Evolutionary conservation across 441 rosid genomes (phyloP).

Genomic region (Adansonia gregorii): DNA sequence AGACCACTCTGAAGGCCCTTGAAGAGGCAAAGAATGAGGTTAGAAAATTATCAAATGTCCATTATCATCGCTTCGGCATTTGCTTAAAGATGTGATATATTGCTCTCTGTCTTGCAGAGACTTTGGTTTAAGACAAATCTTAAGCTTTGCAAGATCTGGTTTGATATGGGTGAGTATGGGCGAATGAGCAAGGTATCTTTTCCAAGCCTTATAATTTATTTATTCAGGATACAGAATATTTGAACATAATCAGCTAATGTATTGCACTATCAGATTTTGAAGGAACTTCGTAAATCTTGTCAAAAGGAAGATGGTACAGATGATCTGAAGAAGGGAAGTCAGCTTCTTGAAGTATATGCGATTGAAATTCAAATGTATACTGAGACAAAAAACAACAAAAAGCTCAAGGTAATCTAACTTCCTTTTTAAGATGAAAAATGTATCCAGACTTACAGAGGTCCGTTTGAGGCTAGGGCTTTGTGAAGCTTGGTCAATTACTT

Average conservation of each 20-base stretch:
- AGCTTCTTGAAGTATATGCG: conserved; percentile 96
- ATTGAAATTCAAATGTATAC: conserved; percentile 98
- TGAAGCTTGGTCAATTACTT: background rate
- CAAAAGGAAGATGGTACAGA: conserved; percentile 97
- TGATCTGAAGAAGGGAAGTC: conserved; percentile 99
- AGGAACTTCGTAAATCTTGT: conserved; percentile 96
- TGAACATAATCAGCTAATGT: background rate
- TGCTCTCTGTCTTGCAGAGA: conserved; percentile 59
- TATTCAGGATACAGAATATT: background rate
- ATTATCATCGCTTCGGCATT: conserved; percentile 14
- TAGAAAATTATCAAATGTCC: conserved; percentile 15
- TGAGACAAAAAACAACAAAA: conserved; percentile 96
- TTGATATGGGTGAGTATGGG: conserved; percentile 97
- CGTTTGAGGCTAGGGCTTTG: background rate
- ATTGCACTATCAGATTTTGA: conserved; percentile 61
- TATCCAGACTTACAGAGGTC: background rate
- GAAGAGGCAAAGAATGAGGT: conserved; percentile 99
- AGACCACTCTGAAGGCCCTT: conserved; percentile 93
- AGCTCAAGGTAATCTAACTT: conserved; percentile 70
- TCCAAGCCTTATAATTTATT: conserved; percentile 11
- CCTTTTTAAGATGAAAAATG: background rate
- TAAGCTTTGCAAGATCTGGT: conserved; percentile 98
- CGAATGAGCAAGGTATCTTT: conserved; percentile 86
- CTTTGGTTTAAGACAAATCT: conserved; percentile 99
- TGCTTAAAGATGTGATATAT: conserved; percentile 30